Evolutionary conservation across 306 rosid species (phyloP).

Genomic region (Mimosa pudica): DNA sequence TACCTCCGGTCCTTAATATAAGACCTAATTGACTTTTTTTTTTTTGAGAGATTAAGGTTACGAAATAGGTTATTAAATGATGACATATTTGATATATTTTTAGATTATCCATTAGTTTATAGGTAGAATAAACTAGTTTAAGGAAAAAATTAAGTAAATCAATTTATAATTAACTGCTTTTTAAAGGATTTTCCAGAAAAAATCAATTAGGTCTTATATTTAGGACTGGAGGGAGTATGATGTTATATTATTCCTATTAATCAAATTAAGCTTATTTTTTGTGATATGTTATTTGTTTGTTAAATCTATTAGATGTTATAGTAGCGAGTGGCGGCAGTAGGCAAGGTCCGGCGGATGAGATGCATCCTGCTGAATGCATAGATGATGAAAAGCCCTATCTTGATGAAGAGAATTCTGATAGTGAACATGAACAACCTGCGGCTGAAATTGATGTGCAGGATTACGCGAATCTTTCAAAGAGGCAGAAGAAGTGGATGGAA

Average conservation of each 20-base stretch:
- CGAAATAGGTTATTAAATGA: too few relatives aligned
- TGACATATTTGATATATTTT: too few relatives aligned
- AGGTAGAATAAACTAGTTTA: too few relatives aligned
- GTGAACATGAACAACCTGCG: conserved; percentile 51
- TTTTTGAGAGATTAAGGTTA: too few relatives aligned
- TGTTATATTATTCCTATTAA: neutral
- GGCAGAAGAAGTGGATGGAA: conserved; percentile 86
- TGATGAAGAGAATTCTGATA: conserved; percentile 56
- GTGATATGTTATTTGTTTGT: conserved; percentile 13
- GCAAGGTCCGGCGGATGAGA: conserved; percentile 40
- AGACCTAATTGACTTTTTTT: too few relatives aligned
- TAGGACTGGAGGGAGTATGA: neutral
- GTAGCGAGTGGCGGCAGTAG: conserved; percentile 48
- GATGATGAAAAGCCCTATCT: conserved; percentile 50
- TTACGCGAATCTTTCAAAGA: conserved; percentile 55
- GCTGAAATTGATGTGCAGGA: conserved; percentile 43
- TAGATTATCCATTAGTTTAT: too few relatives aligned
- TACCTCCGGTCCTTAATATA: too few relatives aligned
- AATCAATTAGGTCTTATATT: too few relatives aligned
- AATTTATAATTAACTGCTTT: too few relatives aligned
- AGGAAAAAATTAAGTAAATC: too few relatives aligned
- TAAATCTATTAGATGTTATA: conserved; percentile 41
- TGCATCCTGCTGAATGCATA: conserved; percentile 49
- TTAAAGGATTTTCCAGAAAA: too few relatives aligned
- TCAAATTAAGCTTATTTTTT: conserved; percentile 3